Conservation (phyloP, 78 protist species). For the Planoprotostelium fungivorum region DNA sequence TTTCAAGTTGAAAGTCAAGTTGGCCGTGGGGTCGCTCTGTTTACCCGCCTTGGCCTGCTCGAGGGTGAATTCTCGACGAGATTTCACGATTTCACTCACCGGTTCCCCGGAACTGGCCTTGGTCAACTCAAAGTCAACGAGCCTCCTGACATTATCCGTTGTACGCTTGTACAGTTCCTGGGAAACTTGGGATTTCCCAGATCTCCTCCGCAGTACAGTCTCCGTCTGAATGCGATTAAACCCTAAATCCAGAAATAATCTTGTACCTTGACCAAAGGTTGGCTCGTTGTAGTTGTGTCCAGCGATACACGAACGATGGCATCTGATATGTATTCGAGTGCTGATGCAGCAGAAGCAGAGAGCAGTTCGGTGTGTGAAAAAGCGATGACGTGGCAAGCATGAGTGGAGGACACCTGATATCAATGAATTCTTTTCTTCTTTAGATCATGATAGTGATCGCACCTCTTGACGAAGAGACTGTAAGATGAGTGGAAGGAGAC, state of each 20-base stretch:
- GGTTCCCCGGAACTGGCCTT: too few species aligned
- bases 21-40: conserved; percentile 43
- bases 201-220: not conserved
- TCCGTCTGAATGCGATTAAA: not conserved
- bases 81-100: too few species aligned
- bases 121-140: not conserved
- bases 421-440: not conserved
- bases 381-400: not conserved
- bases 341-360: not conserved
- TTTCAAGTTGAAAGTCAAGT: conserved; percentile 47
- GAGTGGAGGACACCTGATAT: not conserved
- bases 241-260: not conserved
- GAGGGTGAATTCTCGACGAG: too few species aligned
- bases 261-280: not conserved
- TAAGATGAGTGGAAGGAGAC: not conserved
- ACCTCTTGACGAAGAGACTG: too few species aligned
- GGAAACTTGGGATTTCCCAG: not conserved
- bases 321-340: not conserved
- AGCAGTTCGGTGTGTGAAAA: not conserved
- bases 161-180: not conserved
- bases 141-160: too few species aligned
- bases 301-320: not conserved
- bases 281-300: not conserved
- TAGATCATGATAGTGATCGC: too few species aligned
- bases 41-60: conserved; percentile 13